Percentiles rank a stretch among this genome's conserved stretches.
Conservation (phyloP, 768 basidiomycete species). For the Russula sp. region DNA sequence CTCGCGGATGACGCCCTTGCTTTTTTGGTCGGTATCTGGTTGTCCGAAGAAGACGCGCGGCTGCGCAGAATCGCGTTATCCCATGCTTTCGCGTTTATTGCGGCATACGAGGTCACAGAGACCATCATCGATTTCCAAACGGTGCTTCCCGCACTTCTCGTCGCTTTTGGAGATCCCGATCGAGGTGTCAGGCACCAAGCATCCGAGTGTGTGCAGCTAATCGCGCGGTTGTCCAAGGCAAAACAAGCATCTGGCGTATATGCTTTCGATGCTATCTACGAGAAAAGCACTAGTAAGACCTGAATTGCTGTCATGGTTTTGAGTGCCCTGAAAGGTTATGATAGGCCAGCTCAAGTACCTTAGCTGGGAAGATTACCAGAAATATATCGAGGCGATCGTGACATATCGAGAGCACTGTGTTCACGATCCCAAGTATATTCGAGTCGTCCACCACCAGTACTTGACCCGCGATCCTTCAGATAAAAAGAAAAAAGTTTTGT, state of each 20-base stretch:
- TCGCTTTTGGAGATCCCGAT: constrained; percentile 52
- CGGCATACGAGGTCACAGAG: constrained; percentile 57
- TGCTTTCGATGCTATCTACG: constrained; percentile 72
- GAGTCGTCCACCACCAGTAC: constrained; percentile 58
- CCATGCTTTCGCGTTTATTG: constrained; percentile 78
- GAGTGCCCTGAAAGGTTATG: constrained; percentile 9
- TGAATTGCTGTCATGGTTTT: background rate
- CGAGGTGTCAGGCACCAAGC: constrained; percentile 48
- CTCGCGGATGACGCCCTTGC: constrained; percentile 68
- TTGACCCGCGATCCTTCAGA: constrained; percentile 49
- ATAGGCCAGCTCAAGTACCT: constrained; percentile 60
- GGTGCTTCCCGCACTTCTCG: constrained; percentile 65
- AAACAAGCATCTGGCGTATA: constrained; percentile 58
- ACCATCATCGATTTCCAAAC: constrained; percentile 75
- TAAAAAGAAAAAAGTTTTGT: constrained; percentile 54
- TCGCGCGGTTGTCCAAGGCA: constrained; percentile 42
- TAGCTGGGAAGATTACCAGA: constrained; percentile 58
- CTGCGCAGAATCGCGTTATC: constrained; percentile 58
- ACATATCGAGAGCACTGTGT: constrained; percentile 53
- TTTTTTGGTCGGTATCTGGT: constrained; percentile 79
- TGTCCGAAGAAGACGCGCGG: constrained; percentile 32
- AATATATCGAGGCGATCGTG: constrained; percentile 54
- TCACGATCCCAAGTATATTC: constrained; percentile 58
- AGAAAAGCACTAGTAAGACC: constrained; percentile 51
- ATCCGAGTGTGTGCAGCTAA: constrained; percentile 51